Percentiles rank a stretch among this genome's conserved stretches.
These are phyloP conservation scores for Zangia roseola DNA, from an alignment of 768 basidiomycete genomes.

Conservation along the genomic window DNA sequence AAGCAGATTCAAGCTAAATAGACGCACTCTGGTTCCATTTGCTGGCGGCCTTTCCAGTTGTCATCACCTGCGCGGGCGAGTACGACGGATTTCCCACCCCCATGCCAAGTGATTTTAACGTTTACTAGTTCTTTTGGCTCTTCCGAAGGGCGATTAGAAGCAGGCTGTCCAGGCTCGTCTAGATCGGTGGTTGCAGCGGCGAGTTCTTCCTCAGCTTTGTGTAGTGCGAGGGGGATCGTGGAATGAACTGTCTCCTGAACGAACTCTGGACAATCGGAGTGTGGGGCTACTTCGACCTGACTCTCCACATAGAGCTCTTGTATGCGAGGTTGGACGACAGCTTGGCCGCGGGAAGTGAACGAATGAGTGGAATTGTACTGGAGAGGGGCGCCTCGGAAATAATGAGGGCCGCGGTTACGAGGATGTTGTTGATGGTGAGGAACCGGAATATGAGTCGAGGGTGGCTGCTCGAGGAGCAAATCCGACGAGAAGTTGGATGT, in stretches of 20 bases:
- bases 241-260: constrained; percentile 60
- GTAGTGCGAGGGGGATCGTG: constrained; percentile 57
- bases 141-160: constrained; percentile 22
- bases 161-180: constrained; percentile 21
- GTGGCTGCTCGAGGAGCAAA: constrained; percentile 40
- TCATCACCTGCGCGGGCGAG: constrained; percentile 73
- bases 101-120: constrained; percentile 64
- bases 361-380: constrained; percentile 47
- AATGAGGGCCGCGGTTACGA: constrained; percentile 32
- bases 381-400: constrained; percentile 35
- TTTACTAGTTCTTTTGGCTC: constrained; percentile 32
- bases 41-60: constrained; percentile 69
- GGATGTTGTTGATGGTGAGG: constrained; percentile 30
- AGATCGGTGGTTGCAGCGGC: constrained; percentile 12
- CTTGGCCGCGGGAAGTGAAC: constrained; percentile 35
- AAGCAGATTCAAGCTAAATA: constrained; percentile 4
- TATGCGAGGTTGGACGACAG: constrained; percentile 38
- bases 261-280: constrained; percentile 38
- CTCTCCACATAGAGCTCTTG: constrained; percentile 46
- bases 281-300: constrained; percentile 31
- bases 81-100: constrained; percentile 60
- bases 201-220: constrained; percentile 33
- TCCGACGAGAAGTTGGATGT: constrained; percentile 37
- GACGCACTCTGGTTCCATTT: constrained; percentile 64
- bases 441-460: constrained; percentile 43